A percentile compares a stretch with the other conserved stretches of the same genome.
phyloP scores from a whole-genome alignment of 1,284 basidiomycete genomes.

The Ganoderma lucidum region DNA sequence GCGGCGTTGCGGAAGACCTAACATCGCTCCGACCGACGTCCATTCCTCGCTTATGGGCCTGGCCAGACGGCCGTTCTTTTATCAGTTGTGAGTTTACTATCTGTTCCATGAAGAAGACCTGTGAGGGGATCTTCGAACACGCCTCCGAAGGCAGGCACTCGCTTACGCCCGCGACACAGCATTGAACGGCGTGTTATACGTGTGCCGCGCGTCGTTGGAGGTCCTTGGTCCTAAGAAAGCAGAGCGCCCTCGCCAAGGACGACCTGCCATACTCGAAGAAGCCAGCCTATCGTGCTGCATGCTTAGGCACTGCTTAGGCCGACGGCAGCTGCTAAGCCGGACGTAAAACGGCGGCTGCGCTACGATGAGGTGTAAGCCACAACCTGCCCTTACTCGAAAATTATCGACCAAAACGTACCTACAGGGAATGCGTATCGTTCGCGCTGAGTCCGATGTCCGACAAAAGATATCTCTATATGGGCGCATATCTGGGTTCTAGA shows the following conservation, averaged over 20 bases:
- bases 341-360: not conserved
- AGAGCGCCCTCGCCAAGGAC: slow-evolving; percentile 2
- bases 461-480: not conserved
- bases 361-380: not conserved
- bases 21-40: not conserved
- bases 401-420: not conserved
- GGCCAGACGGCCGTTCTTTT: not conserved
- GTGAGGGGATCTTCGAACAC: not conserved
- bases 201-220: not conserved
- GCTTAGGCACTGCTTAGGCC: not conserved
- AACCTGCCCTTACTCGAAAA: not conserved
- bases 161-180: not conserved
- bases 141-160: slow-evolving; percentile 10
- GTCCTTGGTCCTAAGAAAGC: slow-evolving; percentile 5
- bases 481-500: not conserved
- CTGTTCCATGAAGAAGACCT: not conserved
- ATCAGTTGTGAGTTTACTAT: not conserved
- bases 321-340: not conserved
- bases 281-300: not conserved
- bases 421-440: not conserved
- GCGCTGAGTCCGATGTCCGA: not conserved
- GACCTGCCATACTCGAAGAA: not conserved
- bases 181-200: not conserved
- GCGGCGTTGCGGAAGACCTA: not conserved
- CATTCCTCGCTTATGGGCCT: not conserved